phyloP scores from a whole-genome alignment of 2,329 filamentous ascomycete species.

The Harringtonia aguacate region DNA sequence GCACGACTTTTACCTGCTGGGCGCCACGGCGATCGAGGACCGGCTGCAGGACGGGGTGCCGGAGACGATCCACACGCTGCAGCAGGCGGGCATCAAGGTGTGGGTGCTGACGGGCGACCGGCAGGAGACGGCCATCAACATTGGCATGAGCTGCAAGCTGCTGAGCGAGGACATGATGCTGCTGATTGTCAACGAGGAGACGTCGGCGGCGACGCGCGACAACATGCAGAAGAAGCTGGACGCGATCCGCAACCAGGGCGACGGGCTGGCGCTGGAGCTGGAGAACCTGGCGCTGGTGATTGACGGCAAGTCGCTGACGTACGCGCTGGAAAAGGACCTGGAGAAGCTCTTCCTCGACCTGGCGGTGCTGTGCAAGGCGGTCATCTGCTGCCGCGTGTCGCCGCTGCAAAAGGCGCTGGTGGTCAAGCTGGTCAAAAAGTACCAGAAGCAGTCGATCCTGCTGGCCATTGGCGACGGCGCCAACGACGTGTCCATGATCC shows the following conservation, averaged over 20 bases:
- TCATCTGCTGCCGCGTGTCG: constrained; percentile 95
- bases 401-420: constrained; percentile 95
- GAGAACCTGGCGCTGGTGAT: constrained; percentile 89
- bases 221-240: constrained; percentile 91
- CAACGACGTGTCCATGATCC: constrained; percentile 99
- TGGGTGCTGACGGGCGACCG: constrained; percentile 97
- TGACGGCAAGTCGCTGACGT: constrained; percentile 91
- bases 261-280: constrained; percentile 58
- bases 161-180: constrained; percentile 99
- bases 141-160: constrained; percentile 98
- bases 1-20: constrained; percentile 79
- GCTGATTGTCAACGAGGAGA: constrained; percentile 90
- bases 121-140: constrained; percentile 98
- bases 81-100: constrained; percentile 94
- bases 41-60: constrained; percentile 93
- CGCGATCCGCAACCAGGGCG: constrained; percentile 74
- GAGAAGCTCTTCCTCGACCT: constrained; percentile 91
- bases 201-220: constrained; percentile 64
- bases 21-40: constrained; percentile 95
- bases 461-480: constrained; percentile 95
- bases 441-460: constrained; percentile 79
- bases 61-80: constrained; percentile 93
- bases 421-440: constrained; percentile 93
- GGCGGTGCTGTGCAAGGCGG: constrained; percentile 94
- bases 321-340: constrained; percentile 82